Base-by-base conservation (phyloP, 495 filamentous ascomycete genomes). In the Penicillium antarcticum region DNA sequence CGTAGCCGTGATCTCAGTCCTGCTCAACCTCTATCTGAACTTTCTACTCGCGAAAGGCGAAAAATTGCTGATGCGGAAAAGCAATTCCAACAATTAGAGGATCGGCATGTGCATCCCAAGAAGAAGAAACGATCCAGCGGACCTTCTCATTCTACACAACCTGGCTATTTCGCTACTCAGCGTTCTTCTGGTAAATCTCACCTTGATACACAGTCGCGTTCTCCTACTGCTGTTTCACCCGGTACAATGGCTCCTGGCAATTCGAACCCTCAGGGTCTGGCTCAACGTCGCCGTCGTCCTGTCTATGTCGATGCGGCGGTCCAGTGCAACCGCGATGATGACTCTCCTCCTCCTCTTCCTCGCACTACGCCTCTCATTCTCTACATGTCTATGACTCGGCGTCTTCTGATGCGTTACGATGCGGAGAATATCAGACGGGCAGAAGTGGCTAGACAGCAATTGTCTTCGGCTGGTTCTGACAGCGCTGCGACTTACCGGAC, bases 51-150 rank as follows among this genome's bases (percentile, higher is more conserved):
- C 13, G 92, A 97, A 57, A 88, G 88, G 66, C 82, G 89, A 35
- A 97, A 97, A 63, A 82, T 96, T 21, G 85, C 87, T 16, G 87
- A 87, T 66, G 78, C 89, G 13, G 91, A 97, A 63, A 87, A 89
- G 61, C 81, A 80, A 21, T 87, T 86, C 55, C 77, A 80, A 43
- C 71, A 78, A 53, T 61, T 85, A 31, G 84, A 83, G 57, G 74
- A 78, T 16, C 77, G 81, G 29, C 48, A 57, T 1, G 51, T 55
- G 7, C 62, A 70, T 7, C 18, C 42, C 23, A 73, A 68, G 52
- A 71, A 68, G 47, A 80, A 73, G 49, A 81, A 80, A 48, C 72
- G 78, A 17, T 60, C 59, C 7, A 79, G 75, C 47, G 70, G 70
- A 7, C 72, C 66, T 18, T 72, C 72, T 8, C 59, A 48, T 26